These are phyloP conservation scores for Phytophthora gonapodyides DNA, from an alignment of 352 stramenopile species.

Conservation along the genomic window DNA sequence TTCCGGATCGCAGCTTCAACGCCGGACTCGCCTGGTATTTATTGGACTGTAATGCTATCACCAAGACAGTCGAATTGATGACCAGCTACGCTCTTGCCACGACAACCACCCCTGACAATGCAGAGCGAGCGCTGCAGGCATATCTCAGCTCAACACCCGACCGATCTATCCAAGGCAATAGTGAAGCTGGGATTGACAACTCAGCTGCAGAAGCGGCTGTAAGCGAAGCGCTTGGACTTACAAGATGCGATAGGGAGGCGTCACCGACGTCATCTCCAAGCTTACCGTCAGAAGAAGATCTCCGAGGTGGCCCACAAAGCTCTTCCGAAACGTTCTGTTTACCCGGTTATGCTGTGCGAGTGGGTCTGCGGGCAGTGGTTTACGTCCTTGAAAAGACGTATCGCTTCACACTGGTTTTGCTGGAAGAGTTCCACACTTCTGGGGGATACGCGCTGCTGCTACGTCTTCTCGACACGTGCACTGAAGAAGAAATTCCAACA, in stretches of 20 bases:
- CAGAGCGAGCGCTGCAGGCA: slow-evolving; percentile 34
- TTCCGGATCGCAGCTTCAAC: slow-evolving; percentile 71
- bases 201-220: slow-evolving; percentile 54
- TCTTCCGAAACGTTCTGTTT: slow-evolving; percentile 37
- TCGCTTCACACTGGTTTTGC: slow-evolving; percentile 58
- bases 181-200: slow-evolving; percentile 14
- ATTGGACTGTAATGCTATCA: slow-evolving; percentile 62
- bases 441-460: slow-evolving; percentile 67
- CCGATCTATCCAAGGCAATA: slow-evolving; percentile 4
- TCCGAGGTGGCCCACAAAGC: not conserved
- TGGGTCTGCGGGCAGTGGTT: slow-evolving; percentile 57
- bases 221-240: slow-evolving; percentile 68
- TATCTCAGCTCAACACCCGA: slow-evolving; percentile 9
- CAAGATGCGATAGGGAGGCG: not conserved
- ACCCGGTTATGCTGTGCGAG: slow-evolving; percentile 49
- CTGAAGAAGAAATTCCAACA: slow-evolving; percentile 44
- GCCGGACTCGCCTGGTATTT: slow-evolving; percentile 78
- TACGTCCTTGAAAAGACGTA: slow-evolving; percentile 70
- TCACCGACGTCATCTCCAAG: not conserved
- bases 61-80: slow-evolving; percentile 54
- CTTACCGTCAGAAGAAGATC: not conserved
- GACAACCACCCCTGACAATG: slow-evolving; percentile 38
- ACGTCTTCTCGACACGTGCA: slow-evolving; percentile 44
- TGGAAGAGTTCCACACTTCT: slow-evolving; percentile 68
- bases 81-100: slow-evolving; percentile 40